phyloP scores from a whole-genome alignment of 176 grass and related monocot species.

The Cenchrus americanus region DNA sequence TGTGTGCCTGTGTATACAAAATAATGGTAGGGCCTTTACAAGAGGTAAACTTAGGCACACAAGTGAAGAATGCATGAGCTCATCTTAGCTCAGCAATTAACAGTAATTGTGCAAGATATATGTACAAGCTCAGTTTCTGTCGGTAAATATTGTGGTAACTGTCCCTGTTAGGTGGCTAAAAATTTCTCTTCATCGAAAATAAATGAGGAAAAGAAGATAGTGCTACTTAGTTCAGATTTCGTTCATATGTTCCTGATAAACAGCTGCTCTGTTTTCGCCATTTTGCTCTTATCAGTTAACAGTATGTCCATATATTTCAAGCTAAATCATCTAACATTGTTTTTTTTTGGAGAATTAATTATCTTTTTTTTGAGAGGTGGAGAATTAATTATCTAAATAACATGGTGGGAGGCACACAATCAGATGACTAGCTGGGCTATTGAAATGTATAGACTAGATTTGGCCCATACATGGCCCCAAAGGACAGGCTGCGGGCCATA shows the following conservation, averaged over 20 bases:
- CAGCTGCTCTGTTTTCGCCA: neutral
- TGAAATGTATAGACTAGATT: too few species aligned
- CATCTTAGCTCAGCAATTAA: neutral
- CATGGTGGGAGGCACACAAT: neutral
- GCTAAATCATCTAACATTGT: neutral
- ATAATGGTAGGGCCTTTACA: neutral
- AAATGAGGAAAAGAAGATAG: neutral
- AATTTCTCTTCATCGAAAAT: neutral
- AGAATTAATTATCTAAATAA: too few species aligned
- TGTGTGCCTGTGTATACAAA: neutral
- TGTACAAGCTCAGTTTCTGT: neutral
- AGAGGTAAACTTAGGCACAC: neutral
- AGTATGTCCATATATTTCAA: neutral
- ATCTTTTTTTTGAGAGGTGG: too few species aligned
- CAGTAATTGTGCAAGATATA: neutral
- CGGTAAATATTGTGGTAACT: neutral
- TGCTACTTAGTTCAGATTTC: neutral
- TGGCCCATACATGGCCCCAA: neutral
- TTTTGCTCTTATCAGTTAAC: neutral
- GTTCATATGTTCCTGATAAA: neutral
- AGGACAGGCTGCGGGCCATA: too few species aligned
- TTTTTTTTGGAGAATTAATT: too few species aligned
- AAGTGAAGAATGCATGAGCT: neutral
- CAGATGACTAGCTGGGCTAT: neutral
- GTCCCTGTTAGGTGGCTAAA: neutral